Percentiles rank a stretch among this genome's conserved stretches.
These are phyloP conservation scores for Chlamydomonas sphaeroides DNA, from an alignment of 139 green algal species.

Conservation along the genomic window DNA sequence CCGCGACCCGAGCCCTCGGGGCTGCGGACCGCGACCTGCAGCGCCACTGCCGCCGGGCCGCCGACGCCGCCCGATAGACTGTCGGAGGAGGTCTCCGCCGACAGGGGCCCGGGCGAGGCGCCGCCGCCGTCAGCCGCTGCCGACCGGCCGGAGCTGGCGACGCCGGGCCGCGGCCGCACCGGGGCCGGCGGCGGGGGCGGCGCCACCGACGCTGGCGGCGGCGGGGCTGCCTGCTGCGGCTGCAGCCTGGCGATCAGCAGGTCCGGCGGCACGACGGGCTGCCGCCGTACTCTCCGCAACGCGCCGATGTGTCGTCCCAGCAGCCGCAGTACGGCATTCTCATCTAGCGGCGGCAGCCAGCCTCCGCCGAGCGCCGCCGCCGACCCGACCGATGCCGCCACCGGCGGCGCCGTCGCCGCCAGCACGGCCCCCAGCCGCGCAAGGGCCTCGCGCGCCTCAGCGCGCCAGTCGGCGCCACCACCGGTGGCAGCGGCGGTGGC, in stretches of 20 bases:
- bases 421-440: neutral
- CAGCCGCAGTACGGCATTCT: slow-evolving; percentile 6
- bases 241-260: neutral
- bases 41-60: no score
- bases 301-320: slow-evolving; percentile 35
- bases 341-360: neutral
- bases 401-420: neutral
- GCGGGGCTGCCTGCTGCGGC: no score
- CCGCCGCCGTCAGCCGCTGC: no score
- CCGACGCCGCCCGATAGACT: no score
- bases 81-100: no score
- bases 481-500: neutral
- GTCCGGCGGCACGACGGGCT: slow-evolving; percentile 1
- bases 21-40: no score
- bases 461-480: neutral
- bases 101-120: no score
- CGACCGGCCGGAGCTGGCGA: no score
- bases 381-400: no score
- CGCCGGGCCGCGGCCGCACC: no score
- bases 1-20: no score
- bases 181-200: neutral
- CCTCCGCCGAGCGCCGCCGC: no score
- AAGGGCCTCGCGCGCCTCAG: slow-evolving; percentile 16
- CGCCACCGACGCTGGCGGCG: neutral
- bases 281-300: slow-evolving; percentile 6